Percentiles rank a stretch among this genome's conserved stretches.
Conservation (phyloP, 2,329 filamentous ascomycete species). For the Epichloe sibirici region DNA sequence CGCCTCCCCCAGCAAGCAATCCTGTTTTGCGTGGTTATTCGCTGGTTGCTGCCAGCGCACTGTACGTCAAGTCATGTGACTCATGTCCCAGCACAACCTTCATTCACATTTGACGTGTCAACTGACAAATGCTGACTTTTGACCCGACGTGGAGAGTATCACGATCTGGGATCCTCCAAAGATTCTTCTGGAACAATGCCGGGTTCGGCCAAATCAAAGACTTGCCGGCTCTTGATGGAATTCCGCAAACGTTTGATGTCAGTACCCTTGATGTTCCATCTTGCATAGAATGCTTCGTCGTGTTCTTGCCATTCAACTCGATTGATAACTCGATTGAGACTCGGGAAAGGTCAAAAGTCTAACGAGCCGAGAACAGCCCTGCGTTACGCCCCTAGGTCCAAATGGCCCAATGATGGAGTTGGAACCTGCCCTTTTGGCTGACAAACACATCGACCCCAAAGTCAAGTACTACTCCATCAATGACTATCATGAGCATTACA, state of each 20-base stretch:
- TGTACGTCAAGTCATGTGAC: conserved; percentile 1
- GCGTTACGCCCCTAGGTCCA: conserved; percentile 38
- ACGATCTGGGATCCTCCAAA: conserved; percentile 48
- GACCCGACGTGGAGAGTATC: conserved; percentile 35
- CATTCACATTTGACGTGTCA: background rate
- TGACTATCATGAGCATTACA: conserved; percentile 70
- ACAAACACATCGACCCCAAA: conserved; percentile 26
- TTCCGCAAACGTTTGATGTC: conserved; percentile 36
- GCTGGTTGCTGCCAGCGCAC: conserved; percentile 26
- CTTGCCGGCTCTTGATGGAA: conserved; percentile 33
- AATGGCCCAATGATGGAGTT: conserved; percentile 27
- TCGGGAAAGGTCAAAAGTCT: background rate
- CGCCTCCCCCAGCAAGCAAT: conserved; percentile 41
- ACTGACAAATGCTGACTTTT: background rate
- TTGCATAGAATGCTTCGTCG: too few species aligned
- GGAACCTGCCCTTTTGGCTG: conserved; percentile 27
- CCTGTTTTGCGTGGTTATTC: conserved; percentile 56
- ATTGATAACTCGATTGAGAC: too few species aligned
- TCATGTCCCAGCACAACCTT: background rate
- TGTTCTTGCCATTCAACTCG: too few species aligned
- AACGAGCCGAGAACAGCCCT: conserved; percentile 28
- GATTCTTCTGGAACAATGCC: conserved; percentile 58
- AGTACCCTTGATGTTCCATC: background rate
- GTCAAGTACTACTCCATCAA: conserved; percentile 55
- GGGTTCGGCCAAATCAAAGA: conserved; percentile 36